phyloP scores from a whole-genome alignment of 345 rosid genomes.

The Pelargonium nanum region DNA sequence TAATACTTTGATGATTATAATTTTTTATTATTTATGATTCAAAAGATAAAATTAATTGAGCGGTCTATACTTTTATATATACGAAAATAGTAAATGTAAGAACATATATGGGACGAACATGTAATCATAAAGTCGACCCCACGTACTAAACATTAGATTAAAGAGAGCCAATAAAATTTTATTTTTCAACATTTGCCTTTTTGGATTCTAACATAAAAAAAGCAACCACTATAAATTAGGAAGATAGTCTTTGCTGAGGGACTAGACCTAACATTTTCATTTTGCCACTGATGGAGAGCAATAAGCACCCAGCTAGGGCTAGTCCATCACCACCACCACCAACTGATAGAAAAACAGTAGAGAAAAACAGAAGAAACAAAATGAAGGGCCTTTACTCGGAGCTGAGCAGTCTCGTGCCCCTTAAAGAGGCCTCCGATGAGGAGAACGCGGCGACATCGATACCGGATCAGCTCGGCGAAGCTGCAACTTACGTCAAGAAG shows the following conservation, averaged over 20 bases:
- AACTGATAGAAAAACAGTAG: conserved; percentile 47
- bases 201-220: background rate
- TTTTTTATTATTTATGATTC: no score
- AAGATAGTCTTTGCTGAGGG: background rate
- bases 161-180: background rate
- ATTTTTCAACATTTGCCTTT: background rate
- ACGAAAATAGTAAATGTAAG: no score
- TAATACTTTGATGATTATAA: no score
- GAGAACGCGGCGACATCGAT: conserved; percentile 29
- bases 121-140: background rate
- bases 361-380: conserved; percentile 54
- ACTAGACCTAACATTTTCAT: no score
- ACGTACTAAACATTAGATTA: no score
- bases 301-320: conserved; percentile 11
- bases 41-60: no score
- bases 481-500: conserved; percentile 47
- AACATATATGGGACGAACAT: no score
- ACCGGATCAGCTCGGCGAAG: conserved; percentile 49
- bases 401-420: conserved; percentile 46
- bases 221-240: background rate
- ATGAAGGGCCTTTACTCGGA: conserved; percentile 46
- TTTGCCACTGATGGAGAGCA: conserved; percentile 23
- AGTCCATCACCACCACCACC: conserved; percentile 28
- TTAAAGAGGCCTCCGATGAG: conserved; percentile 17
- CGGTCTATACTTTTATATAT: no score